Base-by-base conservation (phyloP, 192 early-diverging fungal genomes). In the Backusella mclennaniae region DNA sequence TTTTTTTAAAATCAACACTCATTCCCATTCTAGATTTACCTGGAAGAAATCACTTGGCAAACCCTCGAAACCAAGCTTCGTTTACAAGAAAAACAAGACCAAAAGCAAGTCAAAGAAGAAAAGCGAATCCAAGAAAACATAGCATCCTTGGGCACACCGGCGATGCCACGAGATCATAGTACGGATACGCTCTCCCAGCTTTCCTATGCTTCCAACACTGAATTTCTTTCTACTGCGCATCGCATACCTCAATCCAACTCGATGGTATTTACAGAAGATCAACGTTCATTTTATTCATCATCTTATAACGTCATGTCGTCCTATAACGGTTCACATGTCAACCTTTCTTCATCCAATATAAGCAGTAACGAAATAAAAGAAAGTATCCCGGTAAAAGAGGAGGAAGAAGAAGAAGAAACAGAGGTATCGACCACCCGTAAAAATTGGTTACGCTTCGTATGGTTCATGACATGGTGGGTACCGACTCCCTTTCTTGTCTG, bases 391-490 rank as follows among this genome's bases (percentile, higher is more conserved):
- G 77, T 1, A 36, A 72, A 4, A 74, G 39, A 71, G 31, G 29
- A 42, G 52, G 80, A 74, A 70, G 85, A 84, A 2, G 88, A 89
- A 8, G 46, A 72, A 19, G 83, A 86, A 73, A 81, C 35, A 6
- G 87, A 89, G n/a, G 71, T 77, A 26, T 85, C 87, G 6, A 78
- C 82, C 69, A 91, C 89, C 49, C 88, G 93, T 68, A 83, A 84
- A 36, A 90, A 95, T 75, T 99, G 97, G 97, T 84, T 96, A 35
- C 82, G 89, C 71, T 86, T 95, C 69, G 94, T 95, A 5, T 95
- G 92, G 92, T 69, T 85, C 44, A 87, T 87, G 73, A 95, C 90
- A 14, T 95, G 92, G 92, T 93, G 89, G 92, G 86, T 99, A 52
- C 97, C 97, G 11, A 87, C 87, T 23, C 74, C 73, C 19, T 87